Base-by-base conservation (phyloP, 805 yeast species). In the Metahyphopichia silvanorum region DNA sequence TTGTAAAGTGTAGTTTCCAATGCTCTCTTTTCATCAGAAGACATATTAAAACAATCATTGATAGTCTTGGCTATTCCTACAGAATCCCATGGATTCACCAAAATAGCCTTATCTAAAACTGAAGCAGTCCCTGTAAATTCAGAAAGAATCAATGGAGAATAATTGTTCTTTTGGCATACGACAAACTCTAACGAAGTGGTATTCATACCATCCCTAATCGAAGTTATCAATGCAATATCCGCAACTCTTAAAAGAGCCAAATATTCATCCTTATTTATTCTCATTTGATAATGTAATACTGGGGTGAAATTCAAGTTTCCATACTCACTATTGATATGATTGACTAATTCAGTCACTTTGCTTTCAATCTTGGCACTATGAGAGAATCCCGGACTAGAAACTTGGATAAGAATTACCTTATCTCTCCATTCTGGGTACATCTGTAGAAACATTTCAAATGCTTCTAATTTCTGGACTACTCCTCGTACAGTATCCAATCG, bases 81-180 rank as follows among this genome's bases (percentile, higher is more conserved):
- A 0, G 94, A 73, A 61, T 93, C 98, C 96, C 97, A 93, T 6
- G 99, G 99, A 47, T 93, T 93, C 21, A 93, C 93, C 42, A 83
- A 76, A 31, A 86, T 71, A 0, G 96, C 86, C 39, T 82, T 86
- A 34, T 69, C 71, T 34, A 84, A 57, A 2, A 82, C 82, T 2
- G 84, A 65, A 1, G 87, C 77, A 3, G 94, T 80, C 27, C 98
- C 99, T 35, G 95, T 84, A 53, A 93, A 93, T 63, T 93, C 99
- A 15, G 96, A 85, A 27, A 93, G 63, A 23, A 93, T 78, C 50
- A 94, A 70, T 0, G 98, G 96, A 3, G 84, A 75, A 40, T 70
- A 66, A 39, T 79, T 74, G 39, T 76, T 65, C 49, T 86, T 80
- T 57, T 86, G 95, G 46, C 96, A 86, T 27, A 89, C 79, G 27